These are phyloP conservation scores for Lodderomyces orthopsilosis DNA, from an alignment of 1,139 yeast species.

Conservation along the genomic window DNA sequence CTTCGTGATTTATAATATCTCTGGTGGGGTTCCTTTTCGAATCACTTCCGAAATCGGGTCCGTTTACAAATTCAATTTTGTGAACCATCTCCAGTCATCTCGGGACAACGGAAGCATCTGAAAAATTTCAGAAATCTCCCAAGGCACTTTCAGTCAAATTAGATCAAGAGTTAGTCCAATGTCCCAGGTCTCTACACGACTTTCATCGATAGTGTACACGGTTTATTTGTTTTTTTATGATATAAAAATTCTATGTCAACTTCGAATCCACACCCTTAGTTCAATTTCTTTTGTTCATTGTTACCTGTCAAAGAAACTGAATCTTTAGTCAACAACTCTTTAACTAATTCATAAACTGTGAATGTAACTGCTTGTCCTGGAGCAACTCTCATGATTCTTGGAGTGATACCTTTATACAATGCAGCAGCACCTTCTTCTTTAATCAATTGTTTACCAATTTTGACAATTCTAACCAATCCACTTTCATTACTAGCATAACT, in stretches of 20 bases:
- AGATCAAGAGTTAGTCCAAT: neutral
- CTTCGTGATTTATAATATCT: no score
- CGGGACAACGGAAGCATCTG: neutral
- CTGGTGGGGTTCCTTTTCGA: no score
- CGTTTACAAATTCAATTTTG: neutral
- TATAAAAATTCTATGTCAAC: neutral
- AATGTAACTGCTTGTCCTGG: conserved; percentile 99
- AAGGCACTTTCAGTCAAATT: no score
- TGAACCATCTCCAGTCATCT: neutral
- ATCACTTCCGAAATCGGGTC: neutral
- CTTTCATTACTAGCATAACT: conserved; percentile 68
- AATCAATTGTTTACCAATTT: conserved; percentile 78
- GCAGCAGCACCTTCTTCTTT: conserved; percentile 88
- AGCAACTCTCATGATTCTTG: conserved; percentile 98
- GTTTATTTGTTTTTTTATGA: neutral
- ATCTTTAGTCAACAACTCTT: conserved; percentile 56
- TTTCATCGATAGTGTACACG: neutral
- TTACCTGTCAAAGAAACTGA: conserved; percentile 1
- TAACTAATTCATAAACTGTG: conserved; percentile 90
- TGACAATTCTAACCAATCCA: conserved; percentile 70
- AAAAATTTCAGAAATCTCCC: neutral
- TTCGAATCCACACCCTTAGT: neutral
- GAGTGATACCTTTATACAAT: conserved; percentile 94
- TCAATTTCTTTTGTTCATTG: conserved; percentile 3
- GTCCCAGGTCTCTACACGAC: neutral